Percentiles rank a stretch among this genome's conserved stretches.
Evolutionary conservation across 2,329 filamentous ascomycete species (phyloP).

Genomic region (Paracoccidioides lutzii): DNA sequence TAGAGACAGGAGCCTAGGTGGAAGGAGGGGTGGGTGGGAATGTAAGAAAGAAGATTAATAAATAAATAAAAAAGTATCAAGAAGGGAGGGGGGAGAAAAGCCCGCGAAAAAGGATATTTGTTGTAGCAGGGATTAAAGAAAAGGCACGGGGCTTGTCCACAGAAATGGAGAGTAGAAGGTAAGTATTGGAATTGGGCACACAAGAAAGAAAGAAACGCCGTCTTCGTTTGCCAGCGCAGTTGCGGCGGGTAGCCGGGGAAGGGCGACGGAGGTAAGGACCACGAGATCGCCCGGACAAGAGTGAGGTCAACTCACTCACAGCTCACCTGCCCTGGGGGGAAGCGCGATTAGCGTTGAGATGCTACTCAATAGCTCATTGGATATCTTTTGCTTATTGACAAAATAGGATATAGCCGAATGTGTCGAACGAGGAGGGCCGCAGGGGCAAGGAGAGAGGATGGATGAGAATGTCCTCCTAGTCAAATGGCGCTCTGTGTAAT

Average conservation of each 20-base stretch:
- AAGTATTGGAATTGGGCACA: slow-evolving; percentile 3
- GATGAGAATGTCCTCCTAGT: background rate
- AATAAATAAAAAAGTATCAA: background rate
- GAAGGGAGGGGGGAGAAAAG: slow-evolving; percentile 9
- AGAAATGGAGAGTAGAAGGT: background rate
- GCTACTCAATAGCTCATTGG: slow-evolving; percentile 1
- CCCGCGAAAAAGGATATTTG: slow-evolving; percentile 2
- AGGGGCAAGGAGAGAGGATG: slow-evolving; percentile 1
- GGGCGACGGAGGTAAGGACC: background rate
- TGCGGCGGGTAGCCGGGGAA: slow-evolving; percentile 17
- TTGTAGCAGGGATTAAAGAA: slow-evolving; percentile 5
- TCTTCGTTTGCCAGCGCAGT: slow-evolving; percentile 25
- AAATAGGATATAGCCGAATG: slow-evolving; percentile 16
- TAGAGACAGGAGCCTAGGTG: background rate
- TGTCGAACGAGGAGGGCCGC: slow-evolving; percentile 3
- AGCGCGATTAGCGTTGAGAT: slow-evolving; percentile 1
- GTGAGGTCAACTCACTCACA: slow-evolving; percentile 1
- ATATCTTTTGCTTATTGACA: slow-evolving; percentile 18
- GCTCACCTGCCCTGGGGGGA: background rate
- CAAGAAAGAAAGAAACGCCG: slow-evolving; percentile 16
- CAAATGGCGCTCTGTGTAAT: slow-evolving; percentile 6
- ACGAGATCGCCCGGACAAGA: background rate
- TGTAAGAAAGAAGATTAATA: slow-evolving; percentile 5
- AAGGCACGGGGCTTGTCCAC: background rate
- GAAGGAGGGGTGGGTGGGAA: slow-evolving; percentile 1